phyloP scores from a whole-genome alignment of 768 basidiomycete species.

The Pleurotus cornucopiae region DNA sequence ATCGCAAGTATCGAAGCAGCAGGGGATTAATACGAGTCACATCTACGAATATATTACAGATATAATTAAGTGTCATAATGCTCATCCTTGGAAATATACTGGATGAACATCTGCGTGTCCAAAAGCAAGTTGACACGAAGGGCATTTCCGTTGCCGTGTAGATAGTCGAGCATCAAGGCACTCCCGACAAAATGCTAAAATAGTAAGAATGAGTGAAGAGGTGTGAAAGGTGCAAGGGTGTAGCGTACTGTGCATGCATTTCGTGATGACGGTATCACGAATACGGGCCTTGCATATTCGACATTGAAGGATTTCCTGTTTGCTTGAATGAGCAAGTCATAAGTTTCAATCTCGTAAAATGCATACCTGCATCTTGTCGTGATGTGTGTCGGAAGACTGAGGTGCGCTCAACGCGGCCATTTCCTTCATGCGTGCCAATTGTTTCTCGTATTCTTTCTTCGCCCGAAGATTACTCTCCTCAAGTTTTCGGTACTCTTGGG shows the following conservation, averaged over 20 bases:
- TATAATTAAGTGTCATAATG: neutral
- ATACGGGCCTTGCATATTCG: conserved; percentile 80
- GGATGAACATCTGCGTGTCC: conserved; percentile 72
- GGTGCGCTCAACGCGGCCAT: neutral
- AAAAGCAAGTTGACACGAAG: conserved; percentile 80
- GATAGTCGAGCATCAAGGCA: conserved; percentile 86
- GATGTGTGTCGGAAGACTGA: neutral
- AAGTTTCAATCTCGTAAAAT: neutral
- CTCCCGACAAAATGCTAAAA: conserved; percentile 74
- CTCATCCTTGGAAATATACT: conserved; percentile 42
- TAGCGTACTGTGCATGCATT: conserved; percentile 88
- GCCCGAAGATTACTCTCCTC: conserved; percentile 46
- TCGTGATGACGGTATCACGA: conserved; percentile 76
- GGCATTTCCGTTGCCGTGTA: conserved; percentile 92
- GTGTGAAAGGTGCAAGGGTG: too few relatives aligned
- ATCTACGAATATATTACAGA: conserved; percentile 11
- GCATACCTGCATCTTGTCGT: conserved; percentile 23
- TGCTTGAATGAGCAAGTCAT: conserved; percentile 13
- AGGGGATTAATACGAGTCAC: conserved; percentile 13
- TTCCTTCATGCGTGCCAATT: conserved; percentile 37
- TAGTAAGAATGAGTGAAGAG: too few relatives aligned
- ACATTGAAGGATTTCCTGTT: conserved; percentile 80
- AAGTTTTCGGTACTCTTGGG: conserved; percentile 31
- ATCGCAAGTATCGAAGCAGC: too few relatives aligned
- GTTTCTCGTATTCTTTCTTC: conserved; percentile 51